Conservation (phyloP, 768 basidiomycete genomes). For the Rubroboletus pulcherrimus region DNA sequence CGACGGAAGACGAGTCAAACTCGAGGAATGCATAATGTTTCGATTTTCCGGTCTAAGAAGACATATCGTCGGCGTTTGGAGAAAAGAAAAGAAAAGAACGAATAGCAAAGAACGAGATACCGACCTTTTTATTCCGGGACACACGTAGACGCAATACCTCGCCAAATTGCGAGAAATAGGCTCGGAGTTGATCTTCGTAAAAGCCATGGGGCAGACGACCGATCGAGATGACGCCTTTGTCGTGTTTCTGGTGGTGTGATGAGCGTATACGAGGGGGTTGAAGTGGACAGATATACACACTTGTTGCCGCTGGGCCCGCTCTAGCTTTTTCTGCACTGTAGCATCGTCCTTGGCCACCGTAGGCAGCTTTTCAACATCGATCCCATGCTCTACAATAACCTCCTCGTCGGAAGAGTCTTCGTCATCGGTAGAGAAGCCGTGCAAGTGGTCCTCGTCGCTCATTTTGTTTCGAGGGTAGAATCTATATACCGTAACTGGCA, state of each 20-base stretch:
- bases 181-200: constrained; percentile 90
- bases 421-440: constrained; percentile 76
- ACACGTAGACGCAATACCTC: constrained; percentile 82
- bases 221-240: constrained; percentile 83
- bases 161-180: constrained; percentile 95
- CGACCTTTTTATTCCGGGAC: constrained; percentile 90
- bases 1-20: constrained; percentile 84
- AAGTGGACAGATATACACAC: constrained; percentile 40
- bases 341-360: constrained; percentile 88
- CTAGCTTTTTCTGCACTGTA: constrained; percentile 62
- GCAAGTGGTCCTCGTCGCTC: constrained; percentile 46
- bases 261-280: background rate
- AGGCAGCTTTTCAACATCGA: constrained; percentile 74
- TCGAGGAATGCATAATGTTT: constrained; percentile 98
- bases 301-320: constrained; percentile 58
- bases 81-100: background rate
- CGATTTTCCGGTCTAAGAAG: constrained; percentile 78
- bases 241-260: constrained; percentile 40
- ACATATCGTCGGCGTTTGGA: background rate
- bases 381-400: constrained; percentile 48
- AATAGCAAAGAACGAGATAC: background rate
- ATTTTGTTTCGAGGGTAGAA: constrained; percentile 4
- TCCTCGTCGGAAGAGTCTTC: constrained; percentile 80
- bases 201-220: constrained; percentile 96
- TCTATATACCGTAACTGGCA: background rate